Base-by-base conservation (phyloP, 306 rosid species). In the Vicia faba region DNA sequence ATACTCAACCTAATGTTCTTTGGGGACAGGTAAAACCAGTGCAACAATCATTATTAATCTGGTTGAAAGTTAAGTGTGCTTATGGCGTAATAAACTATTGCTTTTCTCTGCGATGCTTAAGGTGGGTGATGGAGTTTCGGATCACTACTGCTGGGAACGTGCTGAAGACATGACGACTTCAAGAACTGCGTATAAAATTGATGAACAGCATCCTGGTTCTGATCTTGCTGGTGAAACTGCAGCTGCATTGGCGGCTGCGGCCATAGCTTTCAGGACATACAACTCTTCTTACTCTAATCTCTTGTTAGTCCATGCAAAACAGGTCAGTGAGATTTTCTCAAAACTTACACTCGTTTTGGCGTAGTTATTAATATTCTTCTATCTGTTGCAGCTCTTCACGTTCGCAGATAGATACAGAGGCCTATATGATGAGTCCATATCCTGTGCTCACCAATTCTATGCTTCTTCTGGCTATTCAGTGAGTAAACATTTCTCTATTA, bases 211-310 rank as follows among this genome's bases (percentile, higher is more conserved):
- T 68, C 98, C 98, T 0, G 96, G 98, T 53, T 92, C 96, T 0
- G 98, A 92, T 82, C 80, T 92, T 16, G 96, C 95, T 1, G 96
- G 86, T 16, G 98, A 92, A 78, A 92, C 98, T 16, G 89, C 96
- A 0, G 96, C 96, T 12, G 89, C 98, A n/a, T 76, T 92, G 78
- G 98, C 96, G 46, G 80, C 96, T 1, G 82, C 98, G 29, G 65
- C 98, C 69, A 78, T 92, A 2, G 96, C 96, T 73, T 92, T 89
- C 84, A 70, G 46, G 75, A 79, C 92, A 23, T 89, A 79, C 81
- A 84, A 92, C 81, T 85, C 96, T 10, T 84, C 98, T 35, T 92
- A 92, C 80, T 85, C 96, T 26, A 58, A 14, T 59, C 86, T 87
- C 61, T 80, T 92, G 14, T 55, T 89, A 13, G 81, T 69, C 51